Percentiles rank a stretch among this genome's conserved stretches.
phyloP scores from a whole-genome alignment of 495 filamentous ascomycete species.

The Corynascus novoguineensis region DNA sequence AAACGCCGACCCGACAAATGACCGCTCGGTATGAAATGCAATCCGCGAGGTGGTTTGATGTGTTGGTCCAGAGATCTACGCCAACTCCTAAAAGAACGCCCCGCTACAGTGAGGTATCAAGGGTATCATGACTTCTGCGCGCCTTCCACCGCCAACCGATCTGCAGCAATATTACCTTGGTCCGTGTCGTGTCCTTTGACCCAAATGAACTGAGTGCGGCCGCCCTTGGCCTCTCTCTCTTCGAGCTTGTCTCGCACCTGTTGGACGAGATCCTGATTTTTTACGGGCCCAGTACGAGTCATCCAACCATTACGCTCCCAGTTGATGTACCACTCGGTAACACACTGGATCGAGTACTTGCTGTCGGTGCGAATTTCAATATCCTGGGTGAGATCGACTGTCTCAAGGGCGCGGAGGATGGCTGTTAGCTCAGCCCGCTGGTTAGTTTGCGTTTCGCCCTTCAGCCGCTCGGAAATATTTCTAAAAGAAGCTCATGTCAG shows the following conservation, averaged over 20 bases:
- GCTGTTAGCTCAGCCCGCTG: conserved; percentile 91
- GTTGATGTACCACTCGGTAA: conserved; percentile 74
- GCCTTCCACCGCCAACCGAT: conserved; percentile 66
- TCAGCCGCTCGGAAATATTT: conserved; percentile 79
- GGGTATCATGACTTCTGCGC: conserved; percentile 27
- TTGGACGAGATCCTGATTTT: conserved; percentile 80
- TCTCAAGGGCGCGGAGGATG: conserved; percentile 75
- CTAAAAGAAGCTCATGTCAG: neutral
- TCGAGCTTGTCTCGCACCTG: conserved; percentile 67
- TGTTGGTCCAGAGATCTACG: neutral
- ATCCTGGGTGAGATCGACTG: conserved; percentile 47
- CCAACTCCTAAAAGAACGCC: neutral
- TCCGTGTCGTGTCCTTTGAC: conserved; percentile 73
- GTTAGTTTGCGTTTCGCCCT: conserved; percentile 77
- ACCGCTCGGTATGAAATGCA: neutral
- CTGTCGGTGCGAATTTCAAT: conserved; percentile 76
- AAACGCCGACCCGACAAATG: too few relatives aligned
- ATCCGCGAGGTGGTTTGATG: neutral
- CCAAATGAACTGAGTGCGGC: conserved; percentile 71
- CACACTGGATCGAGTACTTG: conserved; percentile 82
- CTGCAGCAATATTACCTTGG: conserved; percentile 72
- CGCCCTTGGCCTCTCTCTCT: conserved; percentile 54
- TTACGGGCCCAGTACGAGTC: conserved; percentile 64
- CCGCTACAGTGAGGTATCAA: neutral
- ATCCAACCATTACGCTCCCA: conserved; percentile 81